A percentile compares a stretch with the other conserved stretches of the same genome.
These are phyloP conservation scores for Alternaria alternata DNA, from an alignment of 2,329 filamentous ascomycete species.

Conservation along the genomic window DNA sequence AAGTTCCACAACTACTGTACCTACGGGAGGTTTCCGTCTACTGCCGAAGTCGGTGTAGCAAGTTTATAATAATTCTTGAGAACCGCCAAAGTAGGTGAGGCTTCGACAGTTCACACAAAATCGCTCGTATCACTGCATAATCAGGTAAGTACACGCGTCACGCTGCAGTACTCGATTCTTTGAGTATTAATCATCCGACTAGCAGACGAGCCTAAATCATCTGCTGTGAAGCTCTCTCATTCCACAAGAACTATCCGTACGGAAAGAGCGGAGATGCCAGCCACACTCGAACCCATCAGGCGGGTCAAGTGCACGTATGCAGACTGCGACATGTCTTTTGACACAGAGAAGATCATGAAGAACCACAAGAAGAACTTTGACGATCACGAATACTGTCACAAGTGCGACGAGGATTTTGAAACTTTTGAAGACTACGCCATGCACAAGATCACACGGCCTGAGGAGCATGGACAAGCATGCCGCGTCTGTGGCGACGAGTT, in stretches of 20 bases:
- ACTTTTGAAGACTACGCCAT: conserved; percentile 55
- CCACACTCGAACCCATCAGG: conserved; percentile 30
- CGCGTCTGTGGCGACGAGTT: conserved; percentile 66
- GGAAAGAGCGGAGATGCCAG: conserved; percentile 31
- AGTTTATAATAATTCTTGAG: too few relatives aligned
- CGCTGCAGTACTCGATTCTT: not conserved
- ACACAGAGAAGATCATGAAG: conserved; percentile 56
- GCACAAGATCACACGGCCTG: conserved; percentile 55
- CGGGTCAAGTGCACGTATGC: conserved; percentile 55
- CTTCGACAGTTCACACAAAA: not conserved
- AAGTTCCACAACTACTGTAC: too few relatives aligned
- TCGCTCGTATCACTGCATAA: not conserved
- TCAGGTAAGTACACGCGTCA: not conserved
- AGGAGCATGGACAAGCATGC: conserved; percentile 61
- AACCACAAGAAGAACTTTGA: conserved; percentile 59
- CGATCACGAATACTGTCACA: conserved; percentile 57
- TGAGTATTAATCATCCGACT: not conserved
- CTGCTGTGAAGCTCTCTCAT: not conserved
- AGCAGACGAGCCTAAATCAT: not conserved
- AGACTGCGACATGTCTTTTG: conserved; percentile 58
- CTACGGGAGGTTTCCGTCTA: too few relatives aligned
- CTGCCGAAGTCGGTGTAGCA: too few relatives aligned
- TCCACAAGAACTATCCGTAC: not conserved
- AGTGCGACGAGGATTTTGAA: conserved; percentile 57
- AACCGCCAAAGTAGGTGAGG: too few relatives aligned